Conservation (phyloP, 2,329 filamentous ascomycete species). For the Ophiostoma novo-ulmi region DNA sequence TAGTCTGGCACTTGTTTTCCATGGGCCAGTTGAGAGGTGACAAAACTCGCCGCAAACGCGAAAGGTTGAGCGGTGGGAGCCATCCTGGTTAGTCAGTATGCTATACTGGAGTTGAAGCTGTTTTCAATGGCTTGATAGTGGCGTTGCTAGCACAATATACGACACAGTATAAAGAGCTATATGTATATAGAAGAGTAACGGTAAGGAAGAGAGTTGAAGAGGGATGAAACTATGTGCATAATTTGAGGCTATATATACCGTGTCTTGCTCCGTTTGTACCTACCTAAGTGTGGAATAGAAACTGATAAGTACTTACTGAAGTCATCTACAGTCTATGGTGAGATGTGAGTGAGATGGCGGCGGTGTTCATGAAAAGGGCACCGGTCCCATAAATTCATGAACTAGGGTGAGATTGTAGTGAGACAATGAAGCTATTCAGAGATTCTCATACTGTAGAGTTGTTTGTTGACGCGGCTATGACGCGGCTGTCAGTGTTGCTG, state of each 20-base stretch:
- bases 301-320: background rate
- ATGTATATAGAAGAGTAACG: background rate
- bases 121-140: background rate
- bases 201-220: background rate
- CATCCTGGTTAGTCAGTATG: constrained; percentile 2
- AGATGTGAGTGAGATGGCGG: background rate
- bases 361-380: background rate
- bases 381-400: background rate
- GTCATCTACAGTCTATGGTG: background rate
- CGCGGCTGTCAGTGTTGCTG: background rate
- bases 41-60: constrained; percentile 17
- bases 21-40: constrained; percentile 16
- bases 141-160: background rate
- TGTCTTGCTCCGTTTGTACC: background rate
- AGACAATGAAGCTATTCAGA: constrained; percentile 7
- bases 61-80: constrained; percentile 14
- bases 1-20: background rate
- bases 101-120: background rate
- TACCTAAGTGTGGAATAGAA: background rate
- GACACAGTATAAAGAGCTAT: background rate
- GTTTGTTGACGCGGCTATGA: background rate
- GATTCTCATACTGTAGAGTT: background rate
- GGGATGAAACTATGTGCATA: background rate
- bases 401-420: background rate
- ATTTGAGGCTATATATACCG: background rate